Conservation (phyloP, 345 rosid genomes). For the Citrus australasica region DNA sequence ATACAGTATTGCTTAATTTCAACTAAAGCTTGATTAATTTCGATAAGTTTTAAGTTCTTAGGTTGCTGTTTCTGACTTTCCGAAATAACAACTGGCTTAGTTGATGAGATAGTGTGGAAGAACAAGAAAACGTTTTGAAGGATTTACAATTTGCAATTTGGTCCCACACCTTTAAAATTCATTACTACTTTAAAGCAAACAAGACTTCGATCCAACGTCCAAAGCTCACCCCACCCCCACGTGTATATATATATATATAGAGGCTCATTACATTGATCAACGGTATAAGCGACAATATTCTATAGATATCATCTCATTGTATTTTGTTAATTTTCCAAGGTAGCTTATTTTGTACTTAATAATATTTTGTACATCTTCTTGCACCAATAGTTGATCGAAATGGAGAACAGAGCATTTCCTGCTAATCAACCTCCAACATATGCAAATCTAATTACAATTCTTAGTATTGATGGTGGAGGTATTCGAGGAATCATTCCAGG, state of each 20-base stretch:
- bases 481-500: constrained; percentile 66
- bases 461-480: constrained; percentile 82
- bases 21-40: background rate
- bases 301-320: background rate
- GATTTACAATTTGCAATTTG: no score
- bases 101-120: no score
- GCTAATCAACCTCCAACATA: constrained; percentile 35
- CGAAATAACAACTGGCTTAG: no score
- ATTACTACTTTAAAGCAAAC: background rate
- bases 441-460: constrained; percentile 58
- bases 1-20: no score
- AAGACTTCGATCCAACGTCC: background rate
- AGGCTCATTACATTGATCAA: background rate
- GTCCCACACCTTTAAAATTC: no score
- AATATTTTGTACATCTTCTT: background rate
- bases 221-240: background rate
- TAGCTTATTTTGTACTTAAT: background rate
- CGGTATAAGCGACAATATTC: background rate
- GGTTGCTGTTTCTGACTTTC: no score
- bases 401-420: constrained; percentile 13
- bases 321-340: background rate
- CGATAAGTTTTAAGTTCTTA: background rate
- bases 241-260: background rate
- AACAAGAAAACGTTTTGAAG: no score
- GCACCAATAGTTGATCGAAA: background rate